Conservation (phyloP, 495 filamentous ascomycete genomes). For the Aspergillus indologenus region DNA sequence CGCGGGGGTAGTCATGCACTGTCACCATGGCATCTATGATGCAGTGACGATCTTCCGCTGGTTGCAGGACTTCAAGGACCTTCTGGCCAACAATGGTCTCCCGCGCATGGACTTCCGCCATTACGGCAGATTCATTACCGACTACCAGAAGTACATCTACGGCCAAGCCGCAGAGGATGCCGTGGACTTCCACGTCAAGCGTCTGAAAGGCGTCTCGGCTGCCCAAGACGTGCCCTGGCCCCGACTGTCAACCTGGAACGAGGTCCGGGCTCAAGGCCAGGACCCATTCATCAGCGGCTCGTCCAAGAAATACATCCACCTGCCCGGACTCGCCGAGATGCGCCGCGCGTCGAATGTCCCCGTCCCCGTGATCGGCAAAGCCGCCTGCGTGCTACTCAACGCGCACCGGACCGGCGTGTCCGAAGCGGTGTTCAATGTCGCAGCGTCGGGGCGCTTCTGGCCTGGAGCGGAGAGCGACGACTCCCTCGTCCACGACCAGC, state of each 20-base stretch:
- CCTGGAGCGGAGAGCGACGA: slow-evolving; percentile 1
- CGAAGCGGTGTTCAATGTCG: slow-evolving; percentile 9
- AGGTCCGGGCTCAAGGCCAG: slow-evolving; percentile 7
- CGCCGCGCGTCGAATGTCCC: slow-evolving; percentile 4
- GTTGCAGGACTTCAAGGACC: slow-evolving; percentile 3
- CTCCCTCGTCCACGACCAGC: background rate
- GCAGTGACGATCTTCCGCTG: slow-evolving; percentile 4
- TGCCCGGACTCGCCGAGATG: slow-evolving; percentile 7
- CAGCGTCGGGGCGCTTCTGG: slow-evolving; percentile 11
- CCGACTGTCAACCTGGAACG: slow-evolving; percentile 6
- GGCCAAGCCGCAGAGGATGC: background rate
- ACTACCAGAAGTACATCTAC: background rate
- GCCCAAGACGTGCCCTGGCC: background rate
- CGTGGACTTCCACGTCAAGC: slow-evolving; percentile 5
- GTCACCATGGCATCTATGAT: slow-evolving; percentile 12
- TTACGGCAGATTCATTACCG: background rate
- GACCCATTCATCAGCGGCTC: slow-evolving; percentile 1
- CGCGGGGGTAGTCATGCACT: slow-evolving; percentile 9
- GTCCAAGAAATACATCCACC: background rate
- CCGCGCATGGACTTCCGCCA: background rate
- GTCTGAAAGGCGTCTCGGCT: background rate
- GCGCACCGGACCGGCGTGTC: slow-evolving; percentile 6
- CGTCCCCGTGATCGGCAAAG: slow-evolving; percentile 10
- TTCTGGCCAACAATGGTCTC: background rate
- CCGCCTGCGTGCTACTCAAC: slow-evolving; percentile 12